Evolutionary conservation across 2,329 filamentous ascomycete genomes (phyloP).

Genomic region (Alternaria gaisen): DNA sequence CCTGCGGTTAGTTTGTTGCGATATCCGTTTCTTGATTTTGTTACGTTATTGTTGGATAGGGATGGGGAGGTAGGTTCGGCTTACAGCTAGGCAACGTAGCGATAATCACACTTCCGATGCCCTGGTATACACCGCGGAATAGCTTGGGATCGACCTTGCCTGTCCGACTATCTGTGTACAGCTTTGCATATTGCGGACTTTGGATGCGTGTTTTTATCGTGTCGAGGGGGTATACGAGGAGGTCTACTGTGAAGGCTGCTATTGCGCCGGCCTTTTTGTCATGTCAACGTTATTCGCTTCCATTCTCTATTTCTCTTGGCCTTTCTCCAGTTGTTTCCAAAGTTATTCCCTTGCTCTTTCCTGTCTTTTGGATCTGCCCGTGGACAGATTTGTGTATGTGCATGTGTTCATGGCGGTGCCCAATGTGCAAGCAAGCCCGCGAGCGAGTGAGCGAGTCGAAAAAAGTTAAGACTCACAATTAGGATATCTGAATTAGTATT

Average conservation of each 20-base stretch:
- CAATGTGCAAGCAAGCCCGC: too few relatives aligned
- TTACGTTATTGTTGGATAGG: not conserved
- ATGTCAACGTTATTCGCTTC: not conserved
- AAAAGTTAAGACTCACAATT: slow-evolving; percentile 56
- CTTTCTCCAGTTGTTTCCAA: not conserved
- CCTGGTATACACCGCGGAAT: slow-evolving; percentile 83
- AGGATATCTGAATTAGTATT: slow-evolving; percentile 65
- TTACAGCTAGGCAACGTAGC: slow-evolving; percentile 87
- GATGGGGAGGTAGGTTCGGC: not conserved
- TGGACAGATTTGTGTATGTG: too few relatives aligned
- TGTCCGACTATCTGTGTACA: slow-evolving; percentile 68
- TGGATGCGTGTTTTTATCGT: slow-evolving; percentile 89
- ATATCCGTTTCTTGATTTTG: too few relatives aligned
- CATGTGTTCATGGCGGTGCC: too few relatives aligned
- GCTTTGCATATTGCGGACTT: slow-evolving; percentile 75
- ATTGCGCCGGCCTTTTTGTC: slow-evolving; percentile 75
- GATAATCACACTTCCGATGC: slow-evolving; percentile 83
- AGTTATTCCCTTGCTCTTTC: not conserved
- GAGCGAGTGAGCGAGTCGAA: too few relatives aligned
- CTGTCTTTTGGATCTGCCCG: too few relatives aligned
- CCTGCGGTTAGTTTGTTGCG: too few relatives aligned
- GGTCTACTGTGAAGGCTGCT: slow-evolving; percentile 85
- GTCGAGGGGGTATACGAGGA: slow-evolving; percentile 86
- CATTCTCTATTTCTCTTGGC: not conserved
- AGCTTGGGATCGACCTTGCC: slow-evolving; percentile 64